These are phyloP conservation scores for Ganoderma multipileum DNA, from an alignment of 1,284 basidiomycete species.

Conservation along the genomic window DNA sequence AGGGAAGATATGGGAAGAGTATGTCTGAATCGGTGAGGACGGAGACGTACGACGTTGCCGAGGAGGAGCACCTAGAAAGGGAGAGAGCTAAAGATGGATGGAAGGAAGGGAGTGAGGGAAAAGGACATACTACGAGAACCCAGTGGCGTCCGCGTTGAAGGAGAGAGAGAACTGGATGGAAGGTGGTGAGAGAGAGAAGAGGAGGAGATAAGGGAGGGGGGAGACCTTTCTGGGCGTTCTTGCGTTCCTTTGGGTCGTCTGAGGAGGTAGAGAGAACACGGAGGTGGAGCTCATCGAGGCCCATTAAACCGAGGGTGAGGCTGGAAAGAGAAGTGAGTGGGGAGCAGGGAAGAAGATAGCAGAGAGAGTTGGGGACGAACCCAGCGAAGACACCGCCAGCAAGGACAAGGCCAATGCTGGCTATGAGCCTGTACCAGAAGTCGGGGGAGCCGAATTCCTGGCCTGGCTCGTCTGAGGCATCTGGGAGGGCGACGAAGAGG, in stretches of 20 bases:
- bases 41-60: conserved; percentile 78
- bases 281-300: conserved; percentile 91
- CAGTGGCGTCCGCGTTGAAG: conserved; percentile 89
- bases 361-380: conserved; percentile 53
- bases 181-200: not conserved
- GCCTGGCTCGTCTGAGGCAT: conserved; percentile 26
- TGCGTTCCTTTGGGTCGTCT: conserved; percentile 69
- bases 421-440: conserved; percentile 74
- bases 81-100: not conserved
- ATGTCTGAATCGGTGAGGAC: not conserved
- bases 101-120: too few species aligned
- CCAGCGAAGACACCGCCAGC: conserved; percentile 88
- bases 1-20: not conserved
- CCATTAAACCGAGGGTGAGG: conserved; percentile 93
- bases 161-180: conserved; percentile 70
- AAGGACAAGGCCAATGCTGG: conserved; percentile 75
- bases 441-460: conserved; percentile 50
- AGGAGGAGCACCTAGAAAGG: conserved; percentile 73
- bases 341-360: not conserved
- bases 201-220: not conserved
- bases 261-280: conserved; percentile 87
- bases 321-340: conserved; percentile 39
- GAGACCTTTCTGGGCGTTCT: conserved; percentile 77
- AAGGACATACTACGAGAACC: conserved; percentile 83
- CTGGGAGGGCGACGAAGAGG: not conserved